Conservation (phyloP, 306 rosid genomes). For the Vigna nakashimae region DNA sequence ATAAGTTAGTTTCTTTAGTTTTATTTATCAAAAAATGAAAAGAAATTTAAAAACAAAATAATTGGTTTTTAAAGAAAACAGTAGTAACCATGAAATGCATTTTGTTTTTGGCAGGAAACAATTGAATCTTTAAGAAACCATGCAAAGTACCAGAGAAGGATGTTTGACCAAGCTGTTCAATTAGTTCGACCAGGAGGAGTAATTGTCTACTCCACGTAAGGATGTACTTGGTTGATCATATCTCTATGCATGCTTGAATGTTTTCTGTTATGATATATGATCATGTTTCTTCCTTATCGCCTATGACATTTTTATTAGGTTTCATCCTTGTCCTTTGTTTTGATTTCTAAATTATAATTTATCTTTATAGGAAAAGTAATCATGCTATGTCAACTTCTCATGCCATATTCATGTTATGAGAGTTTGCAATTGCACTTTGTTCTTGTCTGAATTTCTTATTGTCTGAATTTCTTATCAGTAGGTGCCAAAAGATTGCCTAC, state of each 20-base stretch:
- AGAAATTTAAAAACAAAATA: neutral
- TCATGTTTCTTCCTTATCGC: neutral
- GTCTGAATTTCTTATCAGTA: constrained; percentile 8
- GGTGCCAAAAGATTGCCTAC: neutral
- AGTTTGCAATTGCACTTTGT: constrained; percentile 25
- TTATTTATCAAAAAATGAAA: neutral
- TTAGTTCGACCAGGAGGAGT: constrained; percentile 86
- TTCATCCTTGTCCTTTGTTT: constrained; percentile 5
- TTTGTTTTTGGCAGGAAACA: constrained; percentile 68
- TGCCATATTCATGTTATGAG: neutral
- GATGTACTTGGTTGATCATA: constrained; percentile 41
- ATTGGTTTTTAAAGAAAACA: neutral
- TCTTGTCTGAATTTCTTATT: constrained; percentile 2
- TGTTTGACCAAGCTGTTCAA: constrained; percentile 96
- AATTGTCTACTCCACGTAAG: constrained; percentile 94
- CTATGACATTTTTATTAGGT: constrained; percentile 18
- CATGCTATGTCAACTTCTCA: neutral
- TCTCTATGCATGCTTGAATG: constrained; percentile 14
- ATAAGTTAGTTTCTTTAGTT: neutral
- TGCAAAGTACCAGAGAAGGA: constrained; percentile 81
- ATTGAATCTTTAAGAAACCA: constrained; percentile 77
- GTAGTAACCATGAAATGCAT: constrained; percentile 30
- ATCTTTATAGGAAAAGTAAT: neutral
- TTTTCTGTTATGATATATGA: constrained; percentile 11
- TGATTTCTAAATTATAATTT: constrained; percentile 1